These are phyloP conservation scores for Verticillium nubilum DNA, from an alignment of 2,329 filamentous ascomycete species.

Conservation along the genomic window DNA sequence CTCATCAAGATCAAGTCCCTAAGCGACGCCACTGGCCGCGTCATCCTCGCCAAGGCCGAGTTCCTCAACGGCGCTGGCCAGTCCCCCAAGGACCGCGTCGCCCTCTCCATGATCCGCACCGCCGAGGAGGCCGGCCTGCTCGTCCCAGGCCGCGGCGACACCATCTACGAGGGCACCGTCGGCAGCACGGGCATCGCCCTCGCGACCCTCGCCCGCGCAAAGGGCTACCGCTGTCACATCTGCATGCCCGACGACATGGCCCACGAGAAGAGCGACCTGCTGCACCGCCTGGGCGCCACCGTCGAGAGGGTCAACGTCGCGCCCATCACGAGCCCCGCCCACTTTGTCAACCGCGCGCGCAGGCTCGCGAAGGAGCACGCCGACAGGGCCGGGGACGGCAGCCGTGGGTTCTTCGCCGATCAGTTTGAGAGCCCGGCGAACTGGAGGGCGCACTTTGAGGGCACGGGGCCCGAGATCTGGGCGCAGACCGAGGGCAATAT, in stretches of 20 bases:
- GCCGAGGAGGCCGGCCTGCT: conserved; percentile 76
- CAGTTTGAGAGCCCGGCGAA: conserved; percentile 94
- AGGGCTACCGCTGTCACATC: conserved; percentile 89
- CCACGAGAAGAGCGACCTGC: conserved; percentile 80
- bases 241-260: conserved; percentile 95
- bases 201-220: conserved; percentile 79
- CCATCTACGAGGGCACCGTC: conserved; percentile 95
- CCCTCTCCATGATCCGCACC: conserved; percentile 77
- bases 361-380: conserved; percentile 72
- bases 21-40: conserved; percentile 79
- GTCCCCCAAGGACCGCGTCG: conserved; percentile 92
- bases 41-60: conserved; percentile 91
- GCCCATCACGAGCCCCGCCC: conserved; percentile 85
- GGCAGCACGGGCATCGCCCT: conserved; percentile 95
- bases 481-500: conserved; percentile 67
- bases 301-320: conserved; percentile 88
- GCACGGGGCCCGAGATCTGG: conserved; percentile 87
- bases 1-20: conserved; percentile 81
- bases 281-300: conserved; percentile 83
- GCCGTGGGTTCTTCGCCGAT: conserved; percentile 86
- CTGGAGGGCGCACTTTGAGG: conserved; percentile 74
- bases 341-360: conserved; percentile 91
- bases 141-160: conserved; percentile 76
- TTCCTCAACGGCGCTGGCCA: conserved; percentile 93
- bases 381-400: conserved; percentile 46